These are phyloP conservation scores for Diddensiella transvaalensis DNA, from an alignment of 805 yeast species.

Conservation along the genomic window DNA sequence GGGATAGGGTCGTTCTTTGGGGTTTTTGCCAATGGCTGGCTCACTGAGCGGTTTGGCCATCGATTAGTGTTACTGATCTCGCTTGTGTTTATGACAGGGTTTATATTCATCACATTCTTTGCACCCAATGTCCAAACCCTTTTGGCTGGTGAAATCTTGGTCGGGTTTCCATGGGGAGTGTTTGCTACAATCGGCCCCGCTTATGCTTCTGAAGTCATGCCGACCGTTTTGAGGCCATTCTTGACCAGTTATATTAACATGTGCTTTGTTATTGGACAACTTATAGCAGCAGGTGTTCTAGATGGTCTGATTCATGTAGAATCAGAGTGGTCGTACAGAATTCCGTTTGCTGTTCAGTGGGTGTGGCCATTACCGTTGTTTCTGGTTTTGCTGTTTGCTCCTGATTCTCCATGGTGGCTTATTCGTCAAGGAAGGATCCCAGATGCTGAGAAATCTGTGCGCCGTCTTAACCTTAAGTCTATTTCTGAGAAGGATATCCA, in stretches of 20 bases:
- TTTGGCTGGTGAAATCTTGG: constrained; percentile 36
- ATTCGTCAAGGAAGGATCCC: constrained; percentile 39
- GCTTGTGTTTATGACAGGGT: constrained; percentile 23
- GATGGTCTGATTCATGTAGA: constrained; percentile 30
- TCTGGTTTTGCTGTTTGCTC: constrained; percentile 40
- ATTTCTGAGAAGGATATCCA: not conserved
- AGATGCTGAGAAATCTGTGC: constrained; percentile 42
- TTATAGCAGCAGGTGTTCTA: constrained; percentile 50
- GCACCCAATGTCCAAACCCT: constrained; percentile 38
- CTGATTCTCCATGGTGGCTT: constrained; percentile 58
- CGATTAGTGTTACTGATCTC: constrained; percentile 38
- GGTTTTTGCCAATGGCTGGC: constrained; percentile 41
- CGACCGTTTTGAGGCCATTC: constrained; percentile 45
- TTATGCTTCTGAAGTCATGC: constrained; percentile 55
- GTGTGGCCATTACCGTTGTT: constrained; percentile 51
- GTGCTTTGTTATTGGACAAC: constrained; percentile 57
- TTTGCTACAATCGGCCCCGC: constrained; percentile 48
- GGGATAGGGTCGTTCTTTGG: constrained; percentile 44
- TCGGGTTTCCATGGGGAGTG: constrained; percentile 49
- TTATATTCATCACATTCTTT: constrained; percentile 35
- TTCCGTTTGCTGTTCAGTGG: constrained; percentile 62
- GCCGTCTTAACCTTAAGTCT: constrained; percentile 25
- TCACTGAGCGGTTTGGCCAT: constrained; percentile 46
- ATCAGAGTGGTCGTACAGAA: constrained; percentile 42
- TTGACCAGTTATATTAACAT: constrained; percentile 48